Evolutionary conservation across 2,329 filamentous ascomycete genomes (phyloP).

Genomic region (Hypoxylon rubiginosum): DNA sequence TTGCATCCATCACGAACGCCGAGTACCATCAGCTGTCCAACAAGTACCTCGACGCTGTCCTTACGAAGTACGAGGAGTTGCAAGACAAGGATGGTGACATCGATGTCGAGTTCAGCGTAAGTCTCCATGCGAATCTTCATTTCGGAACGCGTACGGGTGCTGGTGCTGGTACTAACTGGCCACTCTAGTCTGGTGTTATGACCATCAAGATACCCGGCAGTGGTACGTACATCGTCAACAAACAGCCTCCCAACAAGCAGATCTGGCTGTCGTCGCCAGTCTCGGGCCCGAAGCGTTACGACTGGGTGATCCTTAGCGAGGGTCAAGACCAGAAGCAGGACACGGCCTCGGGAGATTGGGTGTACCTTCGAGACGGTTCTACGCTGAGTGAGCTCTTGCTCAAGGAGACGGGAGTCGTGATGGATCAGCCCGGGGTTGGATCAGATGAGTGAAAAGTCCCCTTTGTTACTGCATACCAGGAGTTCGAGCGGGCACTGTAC

Average conservation of each 20-base stretch:
- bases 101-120: constrained; percentile 90
- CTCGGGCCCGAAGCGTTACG: constrained; percentile 92
- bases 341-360: constrained; percentile 80
- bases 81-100: constrained; percentile 81
- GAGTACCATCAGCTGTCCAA: constrained; percentile 86
- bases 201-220: constrained; percentile 76
- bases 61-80: constrained; percentile 75
- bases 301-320: constrained; percentile 84
- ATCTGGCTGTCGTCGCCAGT: constrained; percentile 96
- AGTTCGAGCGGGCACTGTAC: not conserved
- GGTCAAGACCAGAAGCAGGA: constrained; percentile 84
- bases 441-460: constrained; percentile 1
- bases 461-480: not conserved
- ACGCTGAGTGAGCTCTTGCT: constrained; percentile 79
- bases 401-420: constrained; percentile 79
- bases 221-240: constrained; percentile 95
- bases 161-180: constrained; percentile 27
- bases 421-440: constrained; percentile 18
- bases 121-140: constrained; percentile 51
- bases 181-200: constrained; percentile 82
- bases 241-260: constrained; percentile 96
- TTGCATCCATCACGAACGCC: constrained; percentile 75
- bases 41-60: constrained; percentile 73
- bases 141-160: constrained; percentile 1
- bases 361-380: constrained; percentile 87